A percentile compares a stretch with the other conserved stretches of the same genome.
Conservation (phyloP, 371 early-diverging fungal genomes). For the Catenaria anguillulae region DNA sequence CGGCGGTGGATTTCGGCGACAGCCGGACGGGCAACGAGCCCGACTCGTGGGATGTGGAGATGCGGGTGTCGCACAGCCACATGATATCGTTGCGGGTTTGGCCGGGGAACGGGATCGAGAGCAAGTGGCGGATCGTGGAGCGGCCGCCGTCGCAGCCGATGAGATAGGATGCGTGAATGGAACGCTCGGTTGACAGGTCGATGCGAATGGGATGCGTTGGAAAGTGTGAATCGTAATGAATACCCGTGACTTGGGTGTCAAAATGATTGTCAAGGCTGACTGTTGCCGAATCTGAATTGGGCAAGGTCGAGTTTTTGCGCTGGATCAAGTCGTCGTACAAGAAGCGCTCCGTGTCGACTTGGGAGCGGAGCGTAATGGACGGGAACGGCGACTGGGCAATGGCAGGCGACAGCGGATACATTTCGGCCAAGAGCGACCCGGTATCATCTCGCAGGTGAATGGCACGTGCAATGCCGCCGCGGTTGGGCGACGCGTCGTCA, state of each 20-base stretch:
- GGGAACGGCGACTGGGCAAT: not conserved
- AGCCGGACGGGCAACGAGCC: not conserved
- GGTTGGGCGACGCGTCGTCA: no score
- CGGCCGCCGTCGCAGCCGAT: conserved; percentile 2
- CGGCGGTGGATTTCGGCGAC: no score
- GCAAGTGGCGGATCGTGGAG: not conserved
- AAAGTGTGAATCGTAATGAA: no score
- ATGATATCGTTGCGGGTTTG: not conserved
- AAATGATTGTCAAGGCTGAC: no score
- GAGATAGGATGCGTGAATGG: not conserved
- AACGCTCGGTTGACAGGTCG: no score
- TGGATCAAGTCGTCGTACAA: not conserved
- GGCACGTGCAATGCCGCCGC: no score
- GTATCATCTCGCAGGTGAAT: no score
- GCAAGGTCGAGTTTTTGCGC: no score
- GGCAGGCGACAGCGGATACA: not conserved
- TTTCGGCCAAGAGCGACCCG: not conserved
- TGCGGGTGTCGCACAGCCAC: not conserved
- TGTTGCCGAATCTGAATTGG: no score
- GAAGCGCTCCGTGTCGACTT: not conserved
- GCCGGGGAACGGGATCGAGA: not conserved
- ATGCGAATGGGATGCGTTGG: no score
- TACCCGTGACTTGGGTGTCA: no score
- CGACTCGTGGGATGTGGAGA: not conserved
- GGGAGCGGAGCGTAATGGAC: not conserved